Conservation (phyloP, 345 rosid genomes). For the Citrus glauca region DNA sequence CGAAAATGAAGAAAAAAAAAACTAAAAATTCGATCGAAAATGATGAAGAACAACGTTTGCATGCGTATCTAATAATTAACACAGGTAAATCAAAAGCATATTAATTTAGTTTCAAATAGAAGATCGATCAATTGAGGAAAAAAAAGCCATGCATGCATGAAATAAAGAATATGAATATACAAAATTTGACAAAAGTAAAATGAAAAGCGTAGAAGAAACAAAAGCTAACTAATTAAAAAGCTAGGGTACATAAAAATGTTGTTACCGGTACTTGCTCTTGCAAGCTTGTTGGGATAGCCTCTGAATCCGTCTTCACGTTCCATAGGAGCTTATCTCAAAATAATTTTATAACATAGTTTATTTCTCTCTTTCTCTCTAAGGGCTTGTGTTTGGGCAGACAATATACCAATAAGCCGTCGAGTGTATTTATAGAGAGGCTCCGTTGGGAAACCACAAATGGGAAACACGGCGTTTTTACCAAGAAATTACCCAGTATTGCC, state of each 20-base stretch:
- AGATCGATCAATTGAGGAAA: not conserved
- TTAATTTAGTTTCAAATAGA: not conserved
- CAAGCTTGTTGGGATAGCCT: constrained; percentile 6
- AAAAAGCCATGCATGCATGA: not conserved
- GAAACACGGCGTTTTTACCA: not conserved
- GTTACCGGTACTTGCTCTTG: not conserved
- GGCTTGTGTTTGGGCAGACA: not conserved
- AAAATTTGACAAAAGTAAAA: not conserved
- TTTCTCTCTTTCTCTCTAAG: not conserved
- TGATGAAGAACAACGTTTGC: not conserved
- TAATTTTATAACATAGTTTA: not conserved
- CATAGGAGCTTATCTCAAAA: not conserved
- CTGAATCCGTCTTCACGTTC: constrained; percentile 5
- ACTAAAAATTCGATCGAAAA: not conserved
- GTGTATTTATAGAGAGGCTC: not conserved
- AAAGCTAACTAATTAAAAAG: not conserved
- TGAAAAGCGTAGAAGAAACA: not conserved
- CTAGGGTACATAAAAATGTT: not conserved
- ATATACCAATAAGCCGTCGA: not conserved
- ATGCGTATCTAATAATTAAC: not conserved
- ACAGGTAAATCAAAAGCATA: no score
- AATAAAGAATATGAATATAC: not conserved
- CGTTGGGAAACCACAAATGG: not conserved
- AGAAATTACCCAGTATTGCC: not conserved
- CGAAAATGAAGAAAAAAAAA: no score